Percentiles rank a stretch among this genome's conserved stretches.
phyloP scores from a whole-genome alignment of 192 early-diverging fungal genomes.

The Gorgonomyces haynaldii region DNA sequence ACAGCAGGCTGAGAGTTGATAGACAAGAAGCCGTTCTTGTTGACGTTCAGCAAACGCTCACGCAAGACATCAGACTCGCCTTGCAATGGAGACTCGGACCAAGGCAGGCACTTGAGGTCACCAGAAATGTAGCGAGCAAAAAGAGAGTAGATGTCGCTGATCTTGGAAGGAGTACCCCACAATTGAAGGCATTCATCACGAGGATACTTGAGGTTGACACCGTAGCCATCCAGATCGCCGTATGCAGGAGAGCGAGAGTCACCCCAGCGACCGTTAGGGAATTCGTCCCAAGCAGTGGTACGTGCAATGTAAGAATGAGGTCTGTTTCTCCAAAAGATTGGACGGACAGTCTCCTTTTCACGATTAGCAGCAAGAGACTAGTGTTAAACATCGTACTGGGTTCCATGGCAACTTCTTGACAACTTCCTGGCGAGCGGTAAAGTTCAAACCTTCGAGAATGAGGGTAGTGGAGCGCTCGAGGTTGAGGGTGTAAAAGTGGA shows the following conservation, averaged over 20 bases:
- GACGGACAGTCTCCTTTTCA: slow-evolving; percentile 89
- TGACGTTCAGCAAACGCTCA: slow-evolving; percentile 54
- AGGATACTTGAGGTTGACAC: slow-evolving; percentile 63
- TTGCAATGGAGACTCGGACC: slow-evolving; percentile 74
- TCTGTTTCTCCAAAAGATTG: slow-evolving; percentile 98
- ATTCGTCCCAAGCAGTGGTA: slow-evolving; percentile 94
- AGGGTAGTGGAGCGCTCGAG: slow-evolving; percentile 77
- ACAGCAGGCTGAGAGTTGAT: slow-evolving; percentile 94
- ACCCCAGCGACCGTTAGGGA: slow-evolving; percentile 97
- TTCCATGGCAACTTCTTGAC: slow-evolving; percentile 69
- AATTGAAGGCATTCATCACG: slow-evolving; percentile 54
- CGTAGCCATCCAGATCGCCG: slow-evolving; percentile 61
- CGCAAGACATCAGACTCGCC: slow-evolving; percentile 68
- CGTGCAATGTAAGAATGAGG: slow-evolving; percentile 78
- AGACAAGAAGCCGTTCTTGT: slow-evolving; percentile 77
- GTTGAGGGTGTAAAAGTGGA: slow-evolving; percentile 93
- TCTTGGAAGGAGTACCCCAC: slow-evolving; percentile 65
- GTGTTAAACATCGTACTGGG: slow-evolving; percentile 40
- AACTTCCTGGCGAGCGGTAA: slow-evolving; percentile 59
- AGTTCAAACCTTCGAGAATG: slow-evolving; percentile 74
- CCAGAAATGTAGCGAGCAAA: slow-evolving; percentile 81
- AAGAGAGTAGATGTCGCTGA: slow-evolving; percentile 56
- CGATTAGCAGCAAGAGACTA: slow-evolving; percentile 72
- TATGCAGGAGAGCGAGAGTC: slow-evolving; percentile 77
- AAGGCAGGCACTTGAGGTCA: slow-evolving; percentile 72